These are phyloP conservation scores for Bremia lactucae DNA, from an alignment of 352 stramenopile genomes.

Conservation along the genomic window DNA sequence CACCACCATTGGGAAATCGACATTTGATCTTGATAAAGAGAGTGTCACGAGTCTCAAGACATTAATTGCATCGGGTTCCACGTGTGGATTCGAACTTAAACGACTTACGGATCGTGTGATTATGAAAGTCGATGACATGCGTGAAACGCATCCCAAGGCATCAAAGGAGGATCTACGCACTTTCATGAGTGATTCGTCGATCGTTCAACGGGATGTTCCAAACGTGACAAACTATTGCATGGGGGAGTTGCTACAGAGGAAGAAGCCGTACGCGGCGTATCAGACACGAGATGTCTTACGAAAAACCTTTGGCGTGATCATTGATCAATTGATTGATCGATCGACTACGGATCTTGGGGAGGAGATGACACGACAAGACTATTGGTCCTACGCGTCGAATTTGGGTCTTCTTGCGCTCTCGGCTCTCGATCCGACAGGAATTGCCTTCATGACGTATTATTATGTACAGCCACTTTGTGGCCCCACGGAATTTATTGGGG, in stretches of 20 bases:
- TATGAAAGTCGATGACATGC: slow-evolving; percentile 30
- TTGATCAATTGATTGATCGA: slow-evolving; percentile 42
- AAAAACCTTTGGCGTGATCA: slow-evolving; percentile 42
- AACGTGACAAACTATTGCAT: slow-evolving; percentile 35
- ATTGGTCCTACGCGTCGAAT: slow-evolving; percentile 27
- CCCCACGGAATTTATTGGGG: slow-evolving; percentile 37
- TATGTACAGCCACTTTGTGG: slow-evolving; percentile 54
- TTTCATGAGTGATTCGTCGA: slow-evolving; percentile 25
- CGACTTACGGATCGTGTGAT: slow-evolving; percentile 34
- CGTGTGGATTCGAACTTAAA: slow-evolving; percentile 36
- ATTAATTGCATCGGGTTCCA: slow-evolving; percentile 26
- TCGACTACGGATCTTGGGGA: slow-evolving; percentile 29
- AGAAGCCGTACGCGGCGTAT: slow-evolving; percentile 25
- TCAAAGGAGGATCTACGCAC: slow-evolving; percentile 33
- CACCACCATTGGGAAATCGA: slow-evolving; percentile 11
- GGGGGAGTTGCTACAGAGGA: slow-evolving; percentile 18
- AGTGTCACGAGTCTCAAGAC: slow-evolving; percentile 21
- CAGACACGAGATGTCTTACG: slow-evolving; percentile 36
- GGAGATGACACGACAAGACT: slow-evolving; percentile 23
- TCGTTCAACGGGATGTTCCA: slow-evolving; percentile 39
- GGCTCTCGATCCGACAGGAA: slow-evolving; percentile 35
- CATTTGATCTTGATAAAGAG: slow-evolving; percentile 13
- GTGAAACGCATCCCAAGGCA: slow-evolving; percentile 10
- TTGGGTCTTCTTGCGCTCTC: slow-evolving; percentile 16
- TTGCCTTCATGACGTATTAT: slow-evolving; percentile 33